Evolutionary conservation across 306 rosid species (phyloP).

Genomic region (Glycine tomentella): DNA sequence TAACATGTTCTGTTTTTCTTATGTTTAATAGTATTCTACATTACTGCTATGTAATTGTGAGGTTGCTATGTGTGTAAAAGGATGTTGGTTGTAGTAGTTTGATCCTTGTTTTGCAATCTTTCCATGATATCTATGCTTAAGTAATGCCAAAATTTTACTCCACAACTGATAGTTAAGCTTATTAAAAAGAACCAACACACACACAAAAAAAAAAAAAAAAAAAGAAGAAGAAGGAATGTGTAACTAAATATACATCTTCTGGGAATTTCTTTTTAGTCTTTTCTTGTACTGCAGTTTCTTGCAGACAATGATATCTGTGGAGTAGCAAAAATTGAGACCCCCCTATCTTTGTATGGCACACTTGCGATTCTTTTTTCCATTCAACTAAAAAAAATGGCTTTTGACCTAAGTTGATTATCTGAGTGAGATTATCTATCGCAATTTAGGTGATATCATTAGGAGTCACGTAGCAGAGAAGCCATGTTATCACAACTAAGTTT

Average conservation of each 20-base stretch:
- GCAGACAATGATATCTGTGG: neutral
- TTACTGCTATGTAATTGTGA: neutral
- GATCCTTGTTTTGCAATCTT: neutral
- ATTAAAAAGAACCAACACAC: neutral
- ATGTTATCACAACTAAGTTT: neutral
- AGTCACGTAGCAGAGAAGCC: slow-evolving; percentile 2
- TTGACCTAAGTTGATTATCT: neutral
- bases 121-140: neutral
- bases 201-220: too few relatives aligned
- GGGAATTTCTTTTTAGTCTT: neutral
- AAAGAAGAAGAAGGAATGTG: too few relatives aligned
- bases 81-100: slow-evolving; percentile 6
- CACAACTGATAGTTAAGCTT: neutral
- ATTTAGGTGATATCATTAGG: neutral
- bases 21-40: neutral
- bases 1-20: neutral
- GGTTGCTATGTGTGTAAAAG: neutral
- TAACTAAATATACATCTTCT: neutral
- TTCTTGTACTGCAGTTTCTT: neutral
- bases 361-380: neutral
- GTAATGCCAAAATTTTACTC: neutral
- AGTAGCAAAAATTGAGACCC: neutral
- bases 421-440: neutral
- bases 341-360: neutral
- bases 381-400: neutral